Percentiles rank a stretch among this genome's conserved stretches.
phyloP scores from a whole-genome alignment of 495 filamentous ascomycete species.

The Letharia columbiana region DNA sequence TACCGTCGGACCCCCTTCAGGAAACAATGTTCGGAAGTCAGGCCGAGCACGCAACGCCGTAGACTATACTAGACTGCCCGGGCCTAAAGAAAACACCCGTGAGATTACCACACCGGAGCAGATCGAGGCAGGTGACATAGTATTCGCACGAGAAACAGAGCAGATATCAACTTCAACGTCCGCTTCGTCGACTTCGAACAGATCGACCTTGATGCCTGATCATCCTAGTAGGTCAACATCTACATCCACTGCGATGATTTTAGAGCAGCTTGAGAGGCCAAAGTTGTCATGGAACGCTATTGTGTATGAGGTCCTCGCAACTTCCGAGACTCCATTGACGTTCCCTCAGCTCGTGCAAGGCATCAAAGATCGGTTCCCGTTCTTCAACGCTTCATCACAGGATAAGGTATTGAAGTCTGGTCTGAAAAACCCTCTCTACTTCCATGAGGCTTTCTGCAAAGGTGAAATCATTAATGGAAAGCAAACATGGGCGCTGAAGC shows the following conservation, averaged over 20 bases:
- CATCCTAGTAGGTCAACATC: not conserved
- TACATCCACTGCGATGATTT: not conserved
- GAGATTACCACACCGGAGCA: not conserved
- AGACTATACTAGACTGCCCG: not conserved
- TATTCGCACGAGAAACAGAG: not conserved
- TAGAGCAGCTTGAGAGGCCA: not conserved
- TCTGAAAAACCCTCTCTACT: constrained; percentile 3
- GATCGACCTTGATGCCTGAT: not conserved
- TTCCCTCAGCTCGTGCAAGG: not conserved
- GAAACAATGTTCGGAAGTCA: not conserved
- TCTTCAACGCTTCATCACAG: not conserved
- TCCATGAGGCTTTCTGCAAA: constrained; percentile 7
- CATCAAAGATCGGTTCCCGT: not conserved
- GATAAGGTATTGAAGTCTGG: not conserved
- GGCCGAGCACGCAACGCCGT: not conserved
- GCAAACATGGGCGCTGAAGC: not conserved
- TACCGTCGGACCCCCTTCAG: not conserved
- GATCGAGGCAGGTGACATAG: not conserved
- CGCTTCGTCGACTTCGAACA: not conserved
- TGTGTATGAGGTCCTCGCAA: not conserved
- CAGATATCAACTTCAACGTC: not conserved
- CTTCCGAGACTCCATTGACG: not conserved
- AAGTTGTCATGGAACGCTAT: not conserved
- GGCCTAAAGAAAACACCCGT: not conserved
- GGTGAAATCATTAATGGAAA: not conserved